Percentiles rank a stretch among this genome's conserved stretches.
phyloP scores from a whole-genome alignment of 805 yeast genomes.

The Spencermartinsiella europaea region DNA sequence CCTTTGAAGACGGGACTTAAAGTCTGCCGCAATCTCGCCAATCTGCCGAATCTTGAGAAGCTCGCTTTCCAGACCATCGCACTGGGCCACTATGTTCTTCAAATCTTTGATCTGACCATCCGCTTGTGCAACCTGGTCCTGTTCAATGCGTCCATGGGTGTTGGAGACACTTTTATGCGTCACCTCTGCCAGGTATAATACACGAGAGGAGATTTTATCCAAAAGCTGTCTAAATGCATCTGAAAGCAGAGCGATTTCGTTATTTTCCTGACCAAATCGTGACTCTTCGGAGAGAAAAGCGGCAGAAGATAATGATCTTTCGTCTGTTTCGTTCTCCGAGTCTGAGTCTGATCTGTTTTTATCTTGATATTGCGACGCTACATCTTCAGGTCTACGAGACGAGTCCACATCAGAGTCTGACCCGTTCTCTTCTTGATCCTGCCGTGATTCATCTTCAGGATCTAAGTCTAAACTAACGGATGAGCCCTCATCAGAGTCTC shows the following conservation, averaged over 20 bases:
- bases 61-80: conserved; percentile 48
- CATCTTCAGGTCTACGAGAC: no score
- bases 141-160: conserved; percentile 10
- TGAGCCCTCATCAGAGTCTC: no score
- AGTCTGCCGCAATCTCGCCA: conserved; percentile 39
- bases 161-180: conserved; percentile 17
- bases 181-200: conserved; percentile 16
- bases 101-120: conserved; percentile 33
- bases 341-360: no score
- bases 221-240: conserved; percentile 10
- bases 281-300: no score
- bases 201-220: conserved; percentile 13
- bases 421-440: no score
- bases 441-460: no score
- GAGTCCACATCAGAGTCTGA: no score
- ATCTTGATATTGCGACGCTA: no score
- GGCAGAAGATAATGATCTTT: no score
- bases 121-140: conserved; percentile 15
- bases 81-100: conserved; percentile 35
- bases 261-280: neutral
- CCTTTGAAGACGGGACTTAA: conserved; percentile 34
- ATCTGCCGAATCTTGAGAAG: conserved; percentile 51
- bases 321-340: no score
- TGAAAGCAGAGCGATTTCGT: conserved; percentile 8
- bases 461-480: no score